Conservation (phyloP, 176 grass and related monocot species). For the Musa beccarii region DNA sequence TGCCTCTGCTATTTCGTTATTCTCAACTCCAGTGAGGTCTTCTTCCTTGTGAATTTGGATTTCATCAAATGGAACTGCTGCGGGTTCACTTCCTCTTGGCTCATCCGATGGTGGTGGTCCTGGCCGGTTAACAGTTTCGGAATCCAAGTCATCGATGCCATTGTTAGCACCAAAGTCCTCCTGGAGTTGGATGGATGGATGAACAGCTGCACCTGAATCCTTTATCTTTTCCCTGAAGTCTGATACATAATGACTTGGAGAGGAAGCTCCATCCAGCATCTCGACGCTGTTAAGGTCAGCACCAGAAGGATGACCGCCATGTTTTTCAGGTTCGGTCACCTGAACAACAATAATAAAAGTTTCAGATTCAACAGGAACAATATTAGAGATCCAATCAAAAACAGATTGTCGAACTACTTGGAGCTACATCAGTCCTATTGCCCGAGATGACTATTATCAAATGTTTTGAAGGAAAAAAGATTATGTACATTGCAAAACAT, state of each 20-base stretch:
- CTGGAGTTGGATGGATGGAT: neutral
- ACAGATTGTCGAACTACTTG: neutral
- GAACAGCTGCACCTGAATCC: neutral
- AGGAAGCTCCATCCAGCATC: conserved; percentile 12
- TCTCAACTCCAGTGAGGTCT: conserved; percentile 4
- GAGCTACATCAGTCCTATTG: neutral
- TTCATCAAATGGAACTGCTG: conserved; percentile 53
- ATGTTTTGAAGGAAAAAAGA: neutral
- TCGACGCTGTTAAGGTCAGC: conserved; percentile 25
- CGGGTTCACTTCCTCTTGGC: conserved; percentile 38
- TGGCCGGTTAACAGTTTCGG: conserved; percentile 31
- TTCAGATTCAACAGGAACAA: neutral
- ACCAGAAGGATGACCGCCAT: conserved; percentile 12
- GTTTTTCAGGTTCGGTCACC: conserved; percentile 24
- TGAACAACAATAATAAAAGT: conserved; percentile 26
- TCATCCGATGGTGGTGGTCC: conserved; percentile 29
- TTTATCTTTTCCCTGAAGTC: conserved; percentile 21
- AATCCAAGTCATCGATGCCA: conserved; percentile 7
- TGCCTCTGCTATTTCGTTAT: conserved; percentile 21
- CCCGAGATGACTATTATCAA: neutral
- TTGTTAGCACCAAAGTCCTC: conserved; percentile 12
- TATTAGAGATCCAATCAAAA: neutral
- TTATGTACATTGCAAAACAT: neutral
- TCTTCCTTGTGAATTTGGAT: conserved; percentile 59
- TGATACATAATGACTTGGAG: conserved; percentile 31